Percentiles rank a stretch among this genome's conserved stretches.
Conservation (phyloP, 2,329 filamentous ascomycete genomes). For the Cytospora piceicola region DNA sequence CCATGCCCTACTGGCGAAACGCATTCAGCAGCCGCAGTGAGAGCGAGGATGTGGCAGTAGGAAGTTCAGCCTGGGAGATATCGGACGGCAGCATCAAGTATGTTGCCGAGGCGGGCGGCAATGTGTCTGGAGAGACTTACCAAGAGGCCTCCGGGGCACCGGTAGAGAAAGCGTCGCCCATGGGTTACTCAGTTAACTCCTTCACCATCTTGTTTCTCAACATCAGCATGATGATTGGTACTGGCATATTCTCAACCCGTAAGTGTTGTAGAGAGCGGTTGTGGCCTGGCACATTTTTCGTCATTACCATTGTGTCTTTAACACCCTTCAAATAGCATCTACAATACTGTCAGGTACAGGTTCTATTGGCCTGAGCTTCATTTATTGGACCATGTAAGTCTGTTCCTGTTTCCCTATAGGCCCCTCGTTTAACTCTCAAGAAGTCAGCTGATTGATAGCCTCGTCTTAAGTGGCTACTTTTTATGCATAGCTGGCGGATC, state of each 20-base stretch:
- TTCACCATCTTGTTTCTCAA: constrained; percentile 60
- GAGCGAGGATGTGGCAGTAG: constrained; percentile 4
- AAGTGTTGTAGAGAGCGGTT: not conserved
- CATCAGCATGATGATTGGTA: constrained; percentile 66
- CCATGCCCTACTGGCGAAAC: constrained; percentile 26
- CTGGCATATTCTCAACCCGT: constrained; percentile 63
- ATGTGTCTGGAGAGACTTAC: constrained; percentile 33
- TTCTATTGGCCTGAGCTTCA: constrained; percentile 63
- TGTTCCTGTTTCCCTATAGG: accelerated
- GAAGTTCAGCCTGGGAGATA: constrained; percentile 6
- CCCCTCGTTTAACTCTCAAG: too few species aligned
- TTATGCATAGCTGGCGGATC: constrained; percentile 48
- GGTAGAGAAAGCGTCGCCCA: constrained; percentile 59
- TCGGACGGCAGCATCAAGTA: constrained; percentile 27
- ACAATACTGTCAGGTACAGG: constrained; percentile 63
- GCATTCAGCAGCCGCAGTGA: constrained; percentile 17
- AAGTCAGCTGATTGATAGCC: not conserved
- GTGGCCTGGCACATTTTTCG: too few species aligned
- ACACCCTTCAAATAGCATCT: constrained; percentile 47
- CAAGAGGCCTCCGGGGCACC: constrained; percentile 66
- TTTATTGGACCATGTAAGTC: constrained; percentile 62
- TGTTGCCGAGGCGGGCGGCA: constrained; percentile 33
- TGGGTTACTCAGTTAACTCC: constrained; percentile 63
- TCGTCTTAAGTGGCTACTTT: constrained; percentile 57
- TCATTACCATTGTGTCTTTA: constrained; percentile 4